A percentile compares a stretch with the other conserved stretches of the same genome.
Evolutionary conservation across 2,329 filamentous ascomycete species (phyloP).

Genomic region (Apiospora koreana): DNA sequence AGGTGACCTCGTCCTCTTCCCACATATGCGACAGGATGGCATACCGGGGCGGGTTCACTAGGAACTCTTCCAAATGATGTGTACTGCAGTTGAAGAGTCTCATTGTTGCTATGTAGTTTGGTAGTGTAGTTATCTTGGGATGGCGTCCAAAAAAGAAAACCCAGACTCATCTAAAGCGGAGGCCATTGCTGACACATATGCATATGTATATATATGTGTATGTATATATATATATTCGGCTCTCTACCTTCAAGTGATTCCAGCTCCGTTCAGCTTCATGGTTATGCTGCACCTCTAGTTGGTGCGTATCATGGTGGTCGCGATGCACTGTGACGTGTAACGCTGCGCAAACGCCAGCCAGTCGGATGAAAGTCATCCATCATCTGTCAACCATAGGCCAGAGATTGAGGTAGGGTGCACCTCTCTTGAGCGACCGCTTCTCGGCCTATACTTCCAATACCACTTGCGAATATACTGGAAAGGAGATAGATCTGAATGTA

Average conservation of each 20-base stretch:
- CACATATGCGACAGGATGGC: slow-evolving; percentile 3
- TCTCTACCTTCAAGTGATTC: background rate
- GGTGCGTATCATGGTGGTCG: background rate
- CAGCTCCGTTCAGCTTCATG: background rate
- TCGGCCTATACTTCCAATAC: no score
- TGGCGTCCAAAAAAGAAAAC: background rate
- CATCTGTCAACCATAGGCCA: background rate
- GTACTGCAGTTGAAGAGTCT: background rate
- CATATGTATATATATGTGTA: no score
- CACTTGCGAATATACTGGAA: no score
- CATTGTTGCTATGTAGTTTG: background rate
- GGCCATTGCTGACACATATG: background rate
- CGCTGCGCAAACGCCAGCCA: background rate
- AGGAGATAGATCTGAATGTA: no score
- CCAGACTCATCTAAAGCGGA: no score
- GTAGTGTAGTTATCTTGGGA: background rate
- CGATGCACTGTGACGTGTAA: background rate
- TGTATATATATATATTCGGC: background rate
- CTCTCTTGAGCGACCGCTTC: no score
- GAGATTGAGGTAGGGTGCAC: no score
- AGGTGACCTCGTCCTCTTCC: background rate
- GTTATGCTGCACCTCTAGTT: background rate
- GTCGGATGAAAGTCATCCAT: background rate
- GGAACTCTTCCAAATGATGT: background rate
- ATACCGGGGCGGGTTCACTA: background rate